Evolutionary conservation across 2,329 filamentous ascomycete genomes (phyloP).

Genomic region (Aspergillus versicolor): DNA sequence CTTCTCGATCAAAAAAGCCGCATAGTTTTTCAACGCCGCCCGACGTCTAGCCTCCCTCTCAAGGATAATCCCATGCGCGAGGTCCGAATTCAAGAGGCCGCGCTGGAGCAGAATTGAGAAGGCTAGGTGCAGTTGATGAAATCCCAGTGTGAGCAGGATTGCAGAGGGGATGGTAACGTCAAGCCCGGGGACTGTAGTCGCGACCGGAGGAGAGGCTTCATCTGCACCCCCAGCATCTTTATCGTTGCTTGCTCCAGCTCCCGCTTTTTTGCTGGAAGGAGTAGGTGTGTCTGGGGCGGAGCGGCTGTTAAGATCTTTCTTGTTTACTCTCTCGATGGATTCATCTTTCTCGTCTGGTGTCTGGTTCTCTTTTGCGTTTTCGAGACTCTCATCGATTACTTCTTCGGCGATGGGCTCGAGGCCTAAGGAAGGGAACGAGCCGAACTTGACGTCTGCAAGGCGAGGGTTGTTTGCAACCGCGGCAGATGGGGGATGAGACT

Average conservation of each 20-base stretch:
- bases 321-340: neutral
- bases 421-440: conserved; percentile 11
- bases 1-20: neutral
- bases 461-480: conserved; percentile 15
- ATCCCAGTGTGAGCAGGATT: conserved; percentile 30
- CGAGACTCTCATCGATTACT: neutral
- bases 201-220: neutral
- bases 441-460: conserved; percentile 25
- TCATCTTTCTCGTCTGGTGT: neutral
- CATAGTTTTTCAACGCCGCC: conserved; percentile 18
- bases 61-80: conserved; percentile 23
- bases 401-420: neutral
- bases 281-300: neutral
- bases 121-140: conserved; percentile 18
- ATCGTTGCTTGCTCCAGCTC: no score
- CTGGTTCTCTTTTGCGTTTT: no score
- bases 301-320: neutral
- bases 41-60: conserved; percentile 32
- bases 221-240: no score
- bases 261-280: neutral
- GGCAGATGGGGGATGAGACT: neutral
- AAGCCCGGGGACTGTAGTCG: conserved; percentile 6
- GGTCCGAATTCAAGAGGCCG: conserved; percentile 12
- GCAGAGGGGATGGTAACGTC: conserved; percentile 24
- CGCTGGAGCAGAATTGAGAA: conserved; percentile 21